Base-by-base conservation (phyloP, 768 basidiomycete species). In the Suillus cothurnatus region DNA sequence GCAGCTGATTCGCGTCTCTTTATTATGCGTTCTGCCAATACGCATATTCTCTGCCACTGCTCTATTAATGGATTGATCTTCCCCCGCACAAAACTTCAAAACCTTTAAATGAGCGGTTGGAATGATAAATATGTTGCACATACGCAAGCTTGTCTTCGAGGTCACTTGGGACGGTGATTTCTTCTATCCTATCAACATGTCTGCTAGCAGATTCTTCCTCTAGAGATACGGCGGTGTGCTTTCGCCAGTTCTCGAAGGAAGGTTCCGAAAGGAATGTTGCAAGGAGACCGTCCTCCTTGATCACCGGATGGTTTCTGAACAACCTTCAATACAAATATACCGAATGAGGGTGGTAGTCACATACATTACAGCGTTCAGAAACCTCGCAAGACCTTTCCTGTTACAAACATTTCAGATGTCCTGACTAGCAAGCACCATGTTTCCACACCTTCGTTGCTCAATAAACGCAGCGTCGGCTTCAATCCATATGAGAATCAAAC, bases 101-200 rank as follows among this genome's bases (percentile, higher is more conserved):
- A n/a, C 47, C n/a, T 45, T 53, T 45, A 65, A 57, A 68, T 41
- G 32, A 43, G 43, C 55, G 49, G n/a, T 28, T 60, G 34, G 58
- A 53, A 12, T 58, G 39, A 63, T 21, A 9, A 36, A 53, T 36
- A 63, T 38, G 55, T 61, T 55, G 14, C 41, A 66, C 85, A 65
- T 79, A 92, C 91, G 84, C 82, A 63, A 98, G 86, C 74, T 96
- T 97, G 58, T 95, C 92, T 66, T 95, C 94, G 9, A 98, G 81
- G 77, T 98, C 95, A 65, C 91, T 88, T 4, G 97, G 97, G 61
- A 98, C 94, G 14, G 87, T 82, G 92, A 96, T 94, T 77, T 97
- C 94, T 72, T 97, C 94, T 19, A 90, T 80, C 57, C 85, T 82
- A 69, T 94, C 93, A 11, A 95, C 83, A 31, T 89, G 86, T 71